Base-by-base conservation (phyloP, 495 filamentous ascomycete species). In the Aspergillus conjunctus region DNA sequence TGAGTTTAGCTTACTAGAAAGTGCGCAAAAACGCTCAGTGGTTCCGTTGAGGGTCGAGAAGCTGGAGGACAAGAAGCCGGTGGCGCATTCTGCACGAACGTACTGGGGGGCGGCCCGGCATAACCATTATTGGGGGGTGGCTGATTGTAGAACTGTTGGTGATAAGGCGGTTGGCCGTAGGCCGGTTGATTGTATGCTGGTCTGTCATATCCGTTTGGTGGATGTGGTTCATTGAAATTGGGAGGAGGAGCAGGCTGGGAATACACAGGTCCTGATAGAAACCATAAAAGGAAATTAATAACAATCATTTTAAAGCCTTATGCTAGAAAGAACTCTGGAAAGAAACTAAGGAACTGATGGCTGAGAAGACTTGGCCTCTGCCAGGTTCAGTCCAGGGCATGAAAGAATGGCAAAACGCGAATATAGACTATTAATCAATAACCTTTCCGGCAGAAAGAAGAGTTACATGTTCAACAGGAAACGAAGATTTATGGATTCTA, bases 11-110 rank as follows among this genome's bases (percentile, higher is more conserved):
- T 64, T 63, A 73, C 73, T 32, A 77, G 66, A 39, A 75, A 77
- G 51, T 77, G 73, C 12, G 73, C 73, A 54, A 77, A 77, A 7
- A 77, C 72, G 18, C 46, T 66, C 56, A 67, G 63, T 21, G 61
- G 64, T 41, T 64, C 63, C 15, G 63, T 53, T 1, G 53, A n/a
- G 18, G 57, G 31, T 2, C 50, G 7, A 22, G 55, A 14, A 18
- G 11, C 18, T 41, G 37, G 37, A 41, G 37, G 3, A 14, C 11
- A 4, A 14, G 11, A n/a, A 41, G 9, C 9, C 37, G 37, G 59
- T n/a, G 58, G 55, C 30, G 18, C 45, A 56, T 56, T 6, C 10
- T 62, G 54, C 22, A 61, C 58, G 20, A 62, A 51, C 22, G 46
- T n/a, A 45, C 15, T 53, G 17, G 58, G 39, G 33, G 58, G 41